Evolutionary conservation across 257 asterid species (phyloP), one percentile per base, ranked within the genome.

Genomic region (Eustoma russellianum): DNA sequence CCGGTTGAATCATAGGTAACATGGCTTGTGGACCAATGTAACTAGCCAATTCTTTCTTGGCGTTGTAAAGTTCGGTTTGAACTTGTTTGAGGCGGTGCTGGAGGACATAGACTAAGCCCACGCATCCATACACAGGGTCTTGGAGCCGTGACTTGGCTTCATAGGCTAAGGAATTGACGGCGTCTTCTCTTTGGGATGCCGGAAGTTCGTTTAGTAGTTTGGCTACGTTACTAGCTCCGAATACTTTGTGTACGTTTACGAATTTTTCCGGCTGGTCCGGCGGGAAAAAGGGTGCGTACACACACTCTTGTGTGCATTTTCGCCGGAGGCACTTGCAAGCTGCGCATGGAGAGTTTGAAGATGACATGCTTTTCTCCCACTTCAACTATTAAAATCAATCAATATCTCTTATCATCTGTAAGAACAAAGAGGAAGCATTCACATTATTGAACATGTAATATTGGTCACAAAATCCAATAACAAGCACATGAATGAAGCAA

Each of bases 121-220:
- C 98, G 30, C 95, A 83, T 59, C 98, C 98, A 45, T 86, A 86
- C 5, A 90, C 85, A 0, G 98, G 98, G 63, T 90, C 96, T 0
- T 74, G 66, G 9, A 83, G 81, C 3, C 98, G 87, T 53, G 62
- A 77, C 49, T 80, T 88, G 0, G 98, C 98, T 70, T 90, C 98
- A 19, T 82, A 90, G 1, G 94, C 91, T 1, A 90, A 66, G 1
- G 98, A 90, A 24, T 80, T 80, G 5, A 82, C 96, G 0, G 98
- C 96, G 52, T 80, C 95, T 53, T 83, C 89, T 0, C 98, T 77
- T 35, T 91, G 89, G 35, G 53, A 6, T 12, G 83, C 59, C 28
- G 51, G 55, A 17, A 91, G 81, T 40, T 87, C 98, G 61, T 75
- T 84, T 11, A 91, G 92, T 3, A 91, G 71, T 74, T 91, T 91